These are phyloP conservation scores for Gigaspora rosea DNA, from an alignment of 192 early-diverging fungal species.

Conservation along the genomic window DNA sequence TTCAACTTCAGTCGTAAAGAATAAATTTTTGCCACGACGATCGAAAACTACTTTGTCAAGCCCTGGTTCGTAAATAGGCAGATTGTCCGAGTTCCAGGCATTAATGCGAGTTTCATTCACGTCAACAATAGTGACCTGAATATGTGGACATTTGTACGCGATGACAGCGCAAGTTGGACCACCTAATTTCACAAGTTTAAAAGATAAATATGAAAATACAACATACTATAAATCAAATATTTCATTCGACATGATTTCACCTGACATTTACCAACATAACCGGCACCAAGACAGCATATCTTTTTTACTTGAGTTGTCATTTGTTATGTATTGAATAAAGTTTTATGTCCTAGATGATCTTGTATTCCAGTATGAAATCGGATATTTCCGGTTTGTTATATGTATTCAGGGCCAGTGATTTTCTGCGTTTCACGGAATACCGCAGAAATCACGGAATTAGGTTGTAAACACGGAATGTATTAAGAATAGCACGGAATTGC, in stretches of 20 bases:
- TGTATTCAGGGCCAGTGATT: no score
- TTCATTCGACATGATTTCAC: neutral
- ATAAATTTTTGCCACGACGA: constrained; percentile 78
- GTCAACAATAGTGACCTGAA: constrained; percentile 92
- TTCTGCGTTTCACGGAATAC: no score
- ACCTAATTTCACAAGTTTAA: constrained; percentile 44
- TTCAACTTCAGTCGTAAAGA: constrained; percentile 85
- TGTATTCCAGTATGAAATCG: no score
- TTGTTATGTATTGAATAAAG: neutral
- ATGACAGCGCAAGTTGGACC: constrained; percentile 94
- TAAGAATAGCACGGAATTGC: no score
- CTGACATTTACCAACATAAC: constrained; percentile 82
- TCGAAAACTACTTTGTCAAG: constrained; percentile 81
- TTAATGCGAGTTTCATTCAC: constrained; percentile 76
- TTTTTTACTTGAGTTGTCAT: constrained; percentile 47
- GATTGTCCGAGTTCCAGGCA: constrained; percentile 85
- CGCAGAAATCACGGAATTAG: no score
- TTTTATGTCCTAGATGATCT: neutral
- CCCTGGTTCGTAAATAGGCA: constrained; percentile 93
- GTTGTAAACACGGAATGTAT: no score
- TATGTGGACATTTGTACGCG: constrained; percentile 81
- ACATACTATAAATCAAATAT: neutral
- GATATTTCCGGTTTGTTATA: no score
- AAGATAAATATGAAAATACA: neutral
- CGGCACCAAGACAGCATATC: constrained; percentile 95